These are phyloP conservation scores for Ajuga reptans DNA, from an alignment of 305 asterid species.

Conservation along the genomic window DNA sequence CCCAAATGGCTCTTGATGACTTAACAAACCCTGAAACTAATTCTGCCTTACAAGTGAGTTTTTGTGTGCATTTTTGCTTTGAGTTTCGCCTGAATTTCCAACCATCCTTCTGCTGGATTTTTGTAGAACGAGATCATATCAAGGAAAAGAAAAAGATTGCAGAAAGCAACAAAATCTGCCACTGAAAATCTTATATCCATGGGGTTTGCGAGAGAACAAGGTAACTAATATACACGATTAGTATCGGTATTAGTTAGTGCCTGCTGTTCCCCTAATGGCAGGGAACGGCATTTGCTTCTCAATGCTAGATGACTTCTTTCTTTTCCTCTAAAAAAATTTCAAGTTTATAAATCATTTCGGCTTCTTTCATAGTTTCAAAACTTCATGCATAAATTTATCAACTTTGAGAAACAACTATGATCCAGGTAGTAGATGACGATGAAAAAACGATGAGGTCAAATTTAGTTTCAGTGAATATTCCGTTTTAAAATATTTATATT, in stretches of 20 bases:
- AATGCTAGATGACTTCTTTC: neutral
- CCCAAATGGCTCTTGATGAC: conserved; percentile 74
- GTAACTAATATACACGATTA: conserved; percentile 27
- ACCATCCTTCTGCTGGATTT: conserved; percentile 14
- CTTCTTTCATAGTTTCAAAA: neutral
- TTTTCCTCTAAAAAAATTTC: neutral
- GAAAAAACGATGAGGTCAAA: neutral
- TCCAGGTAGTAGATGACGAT: neutral
- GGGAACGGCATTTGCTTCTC: neutral
- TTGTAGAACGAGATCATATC: conserved; percentile 55
- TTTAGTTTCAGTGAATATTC: neutral
- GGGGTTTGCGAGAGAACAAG: conserved; percentile 70
- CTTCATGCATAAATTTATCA: neutral
- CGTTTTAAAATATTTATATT: neutral
- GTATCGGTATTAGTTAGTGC: neutral
- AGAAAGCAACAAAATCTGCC: conserved; percentile 35
- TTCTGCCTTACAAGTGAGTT: conserved; percentile 57
- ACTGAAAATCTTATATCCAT: conserved; percentile 44
- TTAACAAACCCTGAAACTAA: conserved; percentile 71
- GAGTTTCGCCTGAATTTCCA: conserved; percentile 7
- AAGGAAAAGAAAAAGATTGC: conserved; percentile 53
- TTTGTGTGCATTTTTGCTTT: conserved; percentile 15
- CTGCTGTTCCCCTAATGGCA: neutral
- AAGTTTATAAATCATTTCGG: neutral
- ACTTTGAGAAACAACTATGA: neutral